A percentile compares a stretch with the other conserved stretches of the same genome.
Evolutionary conservation across 73 alveolate genomes (phyloP).

Genomic region (Paramecium bursaria): DNA sequence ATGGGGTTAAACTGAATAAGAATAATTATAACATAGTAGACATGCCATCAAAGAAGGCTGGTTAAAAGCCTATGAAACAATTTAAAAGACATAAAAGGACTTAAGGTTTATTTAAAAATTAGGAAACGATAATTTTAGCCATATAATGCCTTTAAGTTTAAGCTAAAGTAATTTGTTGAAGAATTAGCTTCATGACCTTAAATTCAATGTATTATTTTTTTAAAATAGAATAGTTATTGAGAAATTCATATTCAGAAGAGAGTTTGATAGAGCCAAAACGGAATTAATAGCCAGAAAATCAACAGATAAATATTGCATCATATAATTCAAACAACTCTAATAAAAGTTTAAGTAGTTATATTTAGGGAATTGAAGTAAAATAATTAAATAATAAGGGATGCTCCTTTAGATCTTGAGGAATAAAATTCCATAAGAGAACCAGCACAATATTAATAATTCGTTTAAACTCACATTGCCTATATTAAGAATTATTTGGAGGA

Average conservation of each 20-base stretch:
- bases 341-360: conserved; percentile 7
- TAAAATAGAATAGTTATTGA: conserved; percentile 13
- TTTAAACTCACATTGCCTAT: conserved; percentile 46
- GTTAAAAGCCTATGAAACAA: conserved; percentile 59
- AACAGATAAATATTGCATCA: conserved; percentile 4
- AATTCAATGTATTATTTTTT: conserved; percentile 12
- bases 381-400: conserved; percentile 47
- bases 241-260: conserved; percentile 35
- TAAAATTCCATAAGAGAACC: not conserved
- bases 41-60: conserved; percentile 54
- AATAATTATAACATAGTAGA: not conserved
- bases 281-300: not conserved
- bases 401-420: conserved; percentile 50
- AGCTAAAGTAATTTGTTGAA: conserved; percentile 54
- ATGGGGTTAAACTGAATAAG: conserved; percentile 37
- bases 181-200: conserved; percentile 18
- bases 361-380: conserved; percentile 41
- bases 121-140: conserved; percentile 29
- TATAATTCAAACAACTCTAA: conserved; percentile 43
- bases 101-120: conserved; percentile 23
- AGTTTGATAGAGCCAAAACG: not conserved
- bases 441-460: not conserved
- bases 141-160: conserved; percentile 55
- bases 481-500: conserved; percentile 29
- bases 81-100: conserved; percentile 46